Evolutionary conservation across 2,329 filamentous ascomycete genomes (phyloP), one percentile per base, ranked within the genome.

Genomic region (Paecilomyces sp.): DNA sequence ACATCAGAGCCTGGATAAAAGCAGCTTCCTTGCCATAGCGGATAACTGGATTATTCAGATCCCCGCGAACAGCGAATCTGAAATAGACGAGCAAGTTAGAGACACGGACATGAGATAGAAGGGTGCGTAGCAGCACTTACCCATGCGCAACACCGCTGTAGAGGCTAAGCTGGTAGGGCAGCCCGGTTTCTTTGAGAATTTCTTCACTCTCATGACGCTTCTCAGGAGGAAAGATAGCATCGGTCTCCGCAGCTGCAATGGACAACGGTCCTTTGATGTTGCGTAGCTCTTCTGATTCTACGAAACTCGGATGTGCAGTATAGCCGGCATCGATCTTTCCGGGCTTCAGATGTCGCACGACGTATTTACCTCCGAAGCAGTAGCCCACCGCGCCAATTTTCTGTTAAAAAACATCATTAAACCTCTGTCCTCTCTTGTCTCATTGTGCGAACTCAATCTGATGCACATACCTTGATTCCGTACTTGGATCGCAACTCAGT

Each of bases 11-110:
- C 78, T 92, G 89, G 61, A 81, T 65, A 69, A 92, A 92, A 2
- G 89, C 89, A 73, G 86, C 83, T 75, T 92, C 88, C 80, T 88
- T 91, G 24, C 88, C 86, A 66, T 82, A 91, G 68, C 80, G 83
- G 65, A 82, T 71, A 30, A 75, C 59, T 70, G 79, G 80, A 60
- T 84, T 79, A 57, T 67, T 79, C 8, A 79, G 57, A 69, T 91
- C 87, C 41, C 80, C 80, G 55, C 88, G 82, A 1, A 90, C 85
- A 1, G 85, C 79, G 65, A 92, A 93, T 4, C 51, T 25, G 11
- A 22, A 54, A 13, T 5, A 28, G 25, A 54, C 25, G 5, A 54
- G 51, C 15, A 41, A 3, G 12, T n/a, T 8, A 33, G 6, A 33
- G 2, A 41, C 3, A 15, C 13, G 12, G 36, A 4, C n/a, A n/a